Percentiles rank a stretch among this genome's conserved stretches.
Evolutionary conservation across 345 rosid species (phyloP).

Genomic region (Gossypium longicalyx): DNA sequence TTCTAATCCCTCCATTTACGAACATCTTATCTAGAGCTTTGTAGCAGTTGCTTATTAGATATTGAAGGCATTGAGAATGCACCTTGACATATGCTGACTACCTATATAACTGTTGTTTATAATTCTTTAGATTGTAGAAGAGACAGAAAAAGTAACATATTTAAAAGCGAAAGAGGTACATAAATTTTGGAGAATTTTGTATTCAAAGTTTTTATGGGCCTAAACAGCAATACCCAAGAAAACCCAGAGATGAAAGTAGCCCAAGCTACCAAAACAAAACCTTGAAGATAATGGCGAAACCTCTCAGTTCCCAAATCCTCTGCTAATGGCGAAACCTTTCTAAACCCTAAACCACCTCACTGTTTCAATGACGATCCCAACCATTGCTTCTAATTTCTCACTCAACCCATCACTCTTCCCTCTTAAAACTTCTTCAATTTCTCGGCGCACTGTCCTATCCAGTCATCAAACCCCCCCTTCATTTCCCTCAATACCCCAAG

Average conservation of each 20-base stretch:
- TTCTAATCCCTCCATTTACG: no score
- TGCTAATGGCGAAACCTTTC: background rate
- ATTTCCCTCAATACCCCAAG: conserved; percentile 11
- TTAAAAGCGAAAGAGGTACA: no score
- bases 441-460: conserved; percentile 13
- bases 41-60: no score
- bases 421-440: conserved; percentile 13
- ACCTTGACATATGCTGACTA: no score
- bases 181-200: no score
- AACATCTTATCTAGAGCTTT: no score
- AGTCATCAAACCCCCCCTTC: conserved; percentile 1
- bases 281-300: no score
- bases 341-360: background rate
- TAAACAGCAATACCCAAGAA: background rate
- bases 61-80: no score
- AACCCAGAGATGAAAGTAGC: background rate
- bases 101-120: no score
- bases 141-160: no score
- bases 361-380: conserved; percentile 14
- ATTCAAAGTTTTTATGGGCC: background rate
- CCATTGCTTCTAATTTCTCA: conserved; percentile 14
- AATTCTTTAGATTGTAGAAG: no score
- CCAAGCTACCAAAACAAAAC: background rate
- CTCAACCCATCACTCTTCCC: conserved; percentile 9
- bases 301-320: no score